A percentile compares a stretch with the other conserved stretches of the same genome.
Conservation (phyloP, 2,329 filamentous ascomycete species). For the Diaporthe longicolla region DNA sequence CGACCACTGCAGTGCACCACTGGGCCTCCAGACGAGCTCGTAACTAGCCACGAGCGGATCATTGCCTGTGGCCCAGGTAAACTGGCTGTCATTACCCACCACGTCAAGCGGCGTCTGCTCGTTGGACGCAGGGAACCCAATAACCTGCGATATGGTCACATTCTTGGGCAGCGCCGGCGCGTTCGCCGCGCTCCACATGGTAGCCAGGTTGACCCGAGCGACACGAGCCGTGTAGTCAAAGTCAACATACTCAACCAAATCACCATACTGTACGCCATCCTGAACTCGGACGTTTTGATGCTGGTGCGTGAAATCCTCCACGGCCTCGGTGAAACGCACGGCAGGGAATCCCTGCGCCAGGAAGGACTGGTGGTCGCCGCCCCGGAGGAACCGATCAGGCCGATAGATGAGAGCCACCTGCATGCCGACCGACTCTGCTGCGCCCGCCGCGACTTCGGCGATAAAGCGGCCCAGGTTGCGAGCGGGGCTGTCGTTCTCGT, state of each 20-base stretch:
- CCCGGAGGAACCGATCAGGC: conserved; percentile 68
- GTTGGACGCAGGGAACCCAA: conserved; percentile 37
- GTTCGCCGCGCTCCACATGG: conserved; percentile 67
- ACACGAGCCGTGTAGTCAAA: conserved; percentile 68
- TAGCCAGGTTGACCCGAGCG: conserved; percentile 67
- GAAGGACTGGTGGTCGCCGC: conserved; percentile 70
- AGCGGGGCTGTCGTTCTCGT: conserved; percentile 60
- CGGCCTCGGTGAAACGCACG: conserved; percentile 69
- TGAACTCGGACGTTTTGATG: conserved; percentile 67
- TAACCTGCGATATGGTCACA: conserved; percentile 53
- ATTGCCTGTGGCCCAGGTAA: conserved; percentile 61
- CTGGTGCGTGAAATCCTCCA: conserved; percentile 70
- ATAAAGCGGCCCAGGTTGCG: conserved; percentile 68
- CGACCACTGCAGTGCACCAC: conserved; percentile 65
- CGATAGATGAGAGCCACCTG: conserved; percentile 69
- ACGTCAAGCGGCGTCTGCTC: conserved; percentile 54
- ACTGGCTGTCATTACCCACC: conserved; percentile 63
- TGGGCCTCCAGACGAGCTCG: conserved; percentile 69
- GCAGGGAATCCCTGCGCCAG: conserved; percentile 68
- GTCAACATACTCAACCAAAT: conserved; percentile 70
- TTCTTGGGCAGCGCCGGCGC: conserved; percentile 65
- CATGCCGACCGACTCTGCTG: conserved; percentile 66
- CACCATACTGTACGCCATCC: conserved; percentile 67
- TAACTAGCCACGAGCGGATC: conserved; percentile 59
- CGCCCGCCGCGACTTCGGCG: conserved; percentile 62